phyloP scores from a whole-genome alignment of 352 stramenopile species.

The Globisporangium nodosum region DNA sequence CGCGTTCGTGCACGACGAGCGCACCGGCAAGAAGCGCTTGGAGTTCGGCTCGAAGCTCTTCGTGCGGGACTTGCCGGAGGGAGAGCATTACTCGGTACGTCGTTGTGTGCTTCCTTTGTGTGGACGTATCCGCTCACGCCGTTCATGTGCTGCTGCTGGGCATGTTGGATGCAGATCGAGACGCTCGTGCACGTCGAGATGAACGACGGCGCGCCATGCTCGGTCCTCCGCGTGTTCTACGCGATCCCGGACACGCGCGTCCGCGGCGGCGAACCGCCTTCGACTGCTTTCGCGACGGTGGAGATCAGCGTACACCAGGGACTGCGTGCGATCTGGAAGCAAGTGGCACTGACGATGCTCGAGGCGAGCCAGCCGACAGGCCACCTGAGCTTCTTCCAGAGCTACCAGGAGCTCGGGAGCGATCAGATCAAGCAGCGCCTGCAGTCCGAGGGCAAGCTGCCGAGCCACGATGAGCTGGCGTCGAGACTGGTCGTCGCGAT shows the following conservation, averaged over 20 bases:
- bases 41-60: constrained; percentile 73
- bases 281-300: constrained; percentile 24
- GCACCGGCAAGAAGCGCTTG: constrained; percentile 26
- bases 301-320: constrained; percentile 35
- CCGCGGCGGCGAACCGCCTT: not conserved
- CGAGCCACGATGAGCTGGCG: constrained; percentile 54
- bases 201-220: constrained; percentile 18
- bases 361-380: constrained; percentile 26
- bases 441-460: constrained; percentile 36
- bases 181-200: constrained; percentile 34
- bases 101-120: not conserved
- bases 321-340: constrained; percentile 52
- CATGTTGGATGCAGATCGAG: constrained; percentile 25
- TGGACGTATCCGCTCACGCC: not conserved
- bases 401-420: constrained; percentile 10
- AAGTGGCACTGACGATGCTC: constrained; percentile 36
- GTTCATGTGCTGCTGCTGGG: not conserved
- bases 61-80: constrained; percentile 37
- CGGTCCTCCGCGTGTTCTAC: constrained; percentile 41
- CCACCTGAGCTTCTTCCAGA: constrained; percentile 15
- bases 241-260: constrained; percentile 15
- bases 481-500: constrained; percentile 49
- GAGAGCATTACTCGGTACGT: constrained; percentile 53
- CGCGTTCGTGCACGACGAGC: constrained; percentile 22
- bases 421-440: constrained; percentile 27